Evolutionary conservation across 805 yeast genomes (phyloP), one percentile per base, ranked within the genome.

Genomic region (Barnettozyma populi): DNA sequence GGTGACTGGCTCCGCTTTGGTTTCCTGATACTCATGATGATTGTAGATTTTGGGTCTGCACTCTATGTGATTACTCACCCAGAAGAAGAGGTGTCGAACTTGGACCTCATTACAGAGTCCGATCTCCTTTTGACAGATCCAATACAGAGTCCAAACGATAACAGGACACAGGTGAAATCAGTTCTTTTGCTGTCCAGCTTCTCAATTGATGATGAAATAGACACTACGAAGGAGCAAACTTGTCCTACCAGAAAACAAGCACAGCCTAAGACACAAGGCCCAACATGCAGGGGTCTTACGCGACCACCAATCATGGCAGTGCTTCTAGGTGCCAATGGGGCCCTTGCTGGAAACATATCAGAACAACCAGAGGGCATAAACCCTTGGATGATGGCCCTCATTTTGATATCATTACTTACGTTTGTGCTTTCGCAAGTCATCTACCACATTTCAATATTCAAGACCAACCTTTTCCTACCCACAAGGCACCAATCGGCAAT

Each of bases 391-490:
- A 16, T 32, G 20, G n/a, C 14, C 2, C 19, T 43, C 2, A 41
- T 46, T 49, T 67, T 75, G 4, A 60, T 62, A 7, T 66, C 58
- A 8, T 49, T 51, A 2, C 44, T 43, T 18, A 51, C 60, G 8
- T 65, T 54, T 24, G 60, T 60, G 34, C 52, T 41, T 2, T 54
- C 60, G 10, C 66, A 73, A 37, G 56, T 65, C 53, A 34, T 67
- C 60, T 70, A 67, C 61, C 66, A 63, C 75, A 83, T 62, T 84
- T 84, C 65, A 86, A 76, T 71, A 85, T 96, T 59, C 86, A 76
- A 46, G 87, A 84, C 62, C 84, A 75, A 8, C 95, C 96, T 56
- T 95, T 77, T 63, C 95, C 34, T 46, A 5, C 47, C 47, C 4
- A 29, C 45, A 39, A 35, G 41, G 36, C 39, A 43, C 24, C 47